Percentiles rank a stretch among this genome's conserved stretches.
phyloP scores from a whole-genome alignment of 805 yeast genomes.

The Grigorovia yakushimaensis region DNA sequence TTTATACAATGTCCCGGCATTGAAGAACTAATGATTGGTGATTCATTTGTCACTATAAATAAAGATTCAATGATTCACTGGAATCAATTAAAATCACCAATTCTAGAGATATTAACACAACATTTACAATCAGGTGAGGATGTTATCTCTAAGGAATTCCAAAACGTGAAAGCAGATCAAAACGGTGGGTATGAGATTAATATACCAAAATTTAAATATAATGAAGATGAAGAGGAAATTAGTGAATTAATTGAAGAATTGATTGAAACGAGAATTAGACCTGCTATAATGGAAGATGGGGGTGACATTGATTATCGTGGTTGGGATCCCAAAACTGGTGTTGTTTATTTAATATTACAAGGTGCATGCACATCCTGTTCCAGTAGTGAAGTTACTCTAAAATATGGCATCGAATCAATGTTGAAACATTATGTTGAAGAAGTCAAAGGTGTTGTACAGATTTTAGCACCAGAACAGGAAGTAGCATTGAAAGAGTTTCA shows the following conservation, averaged over 20 bases:
- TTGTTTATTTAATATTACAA: conserved; percentile 76
- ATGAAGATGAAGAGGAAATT: conserved; percentile 68
- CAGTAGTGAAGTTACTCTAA: conserved; percentile 80
- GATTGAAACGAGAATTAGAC: conserved; percentile 88
- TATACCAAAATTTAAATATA: conserved; percentile 24
- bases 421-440: conserved; percentile 94
- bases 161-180: conserved; percentile 27
- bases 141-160: conserved; percentile 19
- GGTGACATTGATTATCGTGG: conserved; percentile 90
- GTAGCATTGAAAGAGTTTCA: conserved; percentile 77
- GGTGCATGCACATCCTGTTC: conserved; percentile 97
- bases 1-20: conserved; percentile 44
- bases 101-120: conserved; percentile 31
- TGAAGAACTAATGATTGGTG: conserved; percentile 63
- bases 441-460: conserved; percentile 78
- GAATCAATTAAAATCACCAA: conserved; percentile 62
- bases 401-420: conserved; percentile 97
- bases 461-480: conserved; percentile 68
- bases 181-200: conserved; percentile 29
- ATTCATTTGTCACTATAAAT: conserved; percentile 63
- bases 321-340: conserved; percentile 76
- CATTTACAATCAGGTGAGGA: conserved; percentile 24
- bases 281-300: conserved; percentile 97
- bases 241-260: conserved; percentile 85
- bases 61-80: conserved; percentile 58